Conservation (phyloP, 2,329 filamentous ascomycete genomes). For the Shiraia bambusicola region DNA sequence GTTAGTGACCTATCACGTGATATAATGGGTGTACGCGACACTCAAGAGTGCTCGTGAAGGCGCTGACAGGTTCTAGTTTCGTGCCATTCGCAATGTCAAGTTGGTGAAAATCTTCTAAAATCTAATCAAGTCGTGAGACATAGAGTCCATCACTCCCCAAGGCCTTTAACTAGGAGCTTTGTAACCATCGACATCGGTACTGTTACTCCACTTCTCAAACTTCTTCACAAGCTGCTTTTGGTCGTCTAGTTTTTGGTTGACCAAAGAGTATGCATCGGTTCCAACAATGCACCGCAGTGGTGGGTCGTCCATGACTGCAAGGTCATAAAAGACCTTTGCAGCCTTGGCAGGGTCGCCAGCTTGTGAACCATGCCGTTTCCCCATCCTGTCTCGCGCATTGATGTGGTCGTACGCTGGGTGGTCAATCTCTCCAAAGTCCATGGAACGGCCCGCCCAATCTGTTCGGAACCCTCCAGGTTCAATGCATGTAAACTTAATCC, state of each 20-base stretch:
- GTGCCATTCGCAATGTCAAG: too few relatives aligned
- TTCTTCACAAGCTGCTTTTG: conserved; percentile 53
- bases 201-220: conserved; percentile 54
- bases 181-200: conserved; percentile 51
- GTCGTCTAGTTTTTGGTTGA: conserved; percentile 54
- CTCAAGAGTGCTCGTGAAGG: too few relatives aligned
- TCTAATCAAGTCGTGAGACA: too few relatives aligned
- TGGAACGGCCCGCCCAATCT: conserved; percentile 50
- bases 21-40: too few relatives aligned
- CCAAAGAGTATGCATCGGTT: conserved; percentile 53
- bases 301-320: conserved; percentile 55
- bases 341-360: conserved; percentile 55
- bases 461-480: conserved; percentile 52
- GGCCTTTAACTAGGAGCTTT: conserved; percentile 18
- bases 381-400: conserved; percentile 46
- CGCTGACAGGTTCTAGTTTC: too few relatives aligned
- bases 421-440: conserved; percentile 50
- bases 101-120: too few relatives aligned
- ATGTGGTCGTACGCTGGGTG: conserved; percentile 53
- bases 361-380: conserved; percentile 46
- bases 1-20: too few relatives aligned
- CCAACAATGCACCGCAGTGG: conserved; percentile 57
- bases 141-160: too few relatives aligned
- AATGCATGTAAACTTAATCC: conserved; percentile 49
- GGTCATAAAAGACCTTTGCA: conserved; percentile 55